Conservation (phyloP, 345 rosid genomes). For the Geranium rotundifolium region DNA sequence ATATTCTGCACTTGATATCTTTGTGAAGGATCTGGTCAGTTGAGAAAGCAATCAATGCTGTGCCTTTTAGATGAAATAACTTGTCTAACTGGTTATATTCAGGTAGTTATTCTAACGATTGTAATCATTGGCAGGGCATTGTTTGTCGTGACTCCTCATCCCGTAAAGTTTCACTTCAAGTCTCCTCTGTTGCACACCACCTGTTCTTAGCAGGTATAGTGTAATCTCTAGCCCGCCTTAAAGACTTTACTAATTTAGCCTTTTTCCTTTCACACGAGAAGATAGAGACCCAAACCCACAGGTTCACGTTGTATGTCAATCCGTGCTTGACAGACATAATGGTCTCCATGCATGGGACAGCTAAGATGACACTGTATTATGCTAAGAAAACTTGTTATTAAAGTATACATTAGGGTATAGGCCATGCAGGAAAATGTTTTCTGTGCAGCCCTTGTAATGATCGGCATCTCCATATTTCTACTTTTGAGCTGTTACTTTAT, state of each 20-base stretch:
- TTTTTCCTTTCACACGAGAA: neutral
- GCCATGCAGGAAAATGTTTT: too few relatives aligned
- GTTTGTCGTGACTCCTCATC: conserved; percentile 60
- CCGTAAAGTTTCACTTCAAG: conserved; percentile 69
- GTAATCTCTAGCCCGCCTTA: conserved; percentile 2
- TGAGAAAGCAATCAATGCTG: neutral
- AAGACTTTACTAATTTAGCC: neutral
- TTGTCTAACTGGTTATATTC: neutral
- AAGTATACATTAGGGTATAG: too few relatives aligned
- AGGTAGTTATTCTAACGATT: conserved; percentile 3
- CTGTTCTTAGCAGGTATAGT: conserved; percentile 66
- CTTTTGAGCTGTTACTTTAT: neutral
- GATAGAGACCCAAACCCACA: neutral
- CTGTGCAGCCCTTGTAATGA: neutral
- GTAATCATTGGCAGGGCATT: conserved; percentile 60
- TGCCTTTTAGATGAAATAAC: neutral
- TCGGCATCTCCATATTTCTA: neutral
- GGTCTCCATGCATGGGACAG: too few relatives aligned
- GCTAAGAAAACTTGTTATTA: too few relatives aligned
- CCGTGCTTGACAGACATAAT: too few relatives aligned
- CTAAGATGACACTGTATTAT: too few relatives aligned
- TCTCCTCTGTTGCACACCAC: conserved; percentile 74
- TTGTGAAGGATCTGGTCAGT: conserved; percentile 92
- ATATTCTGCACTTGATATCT: conserved; percentile 86
- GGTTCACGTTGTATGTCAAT: too few relatives aligned